phyloP scores from a whole-genome alignment of 345 rosid genomes.

The Carallia pectinifolia region DNA sequence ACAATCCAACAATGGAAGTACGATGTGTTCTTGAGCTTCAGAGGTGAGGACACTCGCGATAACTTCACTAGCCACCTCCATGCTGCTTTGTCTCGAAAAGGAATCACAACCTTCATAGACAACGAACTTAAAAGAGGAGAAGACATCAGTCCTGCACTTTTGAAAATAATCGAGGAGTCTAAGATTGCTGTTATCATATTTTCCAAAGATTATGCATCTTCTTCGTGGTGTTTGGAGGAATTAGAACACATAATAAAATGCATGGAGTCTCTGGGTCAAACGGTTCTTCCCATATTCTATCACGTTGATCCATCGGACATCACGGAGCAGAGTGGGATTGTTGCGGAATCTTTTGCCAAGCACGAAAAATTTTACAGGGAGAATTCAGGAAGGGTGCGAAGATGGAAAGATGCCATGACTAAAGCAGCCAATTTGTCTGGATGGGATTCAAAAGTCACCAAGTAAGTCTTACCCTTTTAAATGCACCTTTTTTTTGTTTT shows the following conservation, averaged over 20 bases:
- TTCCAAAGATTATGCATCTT: background rate
- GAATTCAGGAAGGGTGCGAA: background rate
- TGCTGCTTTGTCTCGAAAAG: slow-evolving; percentile 1
- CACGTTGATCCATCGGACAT: background rate
- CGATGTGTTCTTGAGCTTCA: slow-evolving; percentile 21
- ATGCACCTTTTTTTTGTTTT: too few relatives aligned
- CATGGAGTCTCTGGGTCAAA: background rate
- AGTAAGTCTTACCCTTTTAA: background rate
- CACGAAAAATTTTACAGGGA: background rate
- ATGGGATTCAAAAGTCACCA: background rate
- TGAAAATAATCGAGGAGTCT: background rate
- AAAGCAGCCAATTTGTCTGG: background rate
- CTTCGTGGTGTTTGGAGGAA: background rate
- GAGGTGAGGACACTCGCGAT: slow-evolving; percentile 19
- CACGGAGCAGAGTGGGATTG: background rate
- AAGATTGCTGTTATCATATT: background rate
- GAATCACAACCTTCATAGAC: slow-evolving; percentile 8
- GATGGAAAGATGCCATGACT: background rate
- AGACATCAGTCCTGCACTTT: background rate
- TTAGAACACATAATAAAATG: background rate
- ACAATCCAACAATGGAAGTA: background rate
- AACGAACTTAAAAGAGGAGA: slow-evolving; percentile 6
- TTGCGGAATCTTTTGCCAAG: background rate
- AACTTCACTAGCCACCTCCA: slow-evolving; percentile 13
- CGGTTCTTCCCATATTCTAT: background rate